Percentiles rank a stretch among this genome's conserved stretches.
These are phyloP conservation scores for Boeremia exigua DNA, from an alignment of 2,329 filamentous ascomycete species.

Conservation along the genomic window DNA sequence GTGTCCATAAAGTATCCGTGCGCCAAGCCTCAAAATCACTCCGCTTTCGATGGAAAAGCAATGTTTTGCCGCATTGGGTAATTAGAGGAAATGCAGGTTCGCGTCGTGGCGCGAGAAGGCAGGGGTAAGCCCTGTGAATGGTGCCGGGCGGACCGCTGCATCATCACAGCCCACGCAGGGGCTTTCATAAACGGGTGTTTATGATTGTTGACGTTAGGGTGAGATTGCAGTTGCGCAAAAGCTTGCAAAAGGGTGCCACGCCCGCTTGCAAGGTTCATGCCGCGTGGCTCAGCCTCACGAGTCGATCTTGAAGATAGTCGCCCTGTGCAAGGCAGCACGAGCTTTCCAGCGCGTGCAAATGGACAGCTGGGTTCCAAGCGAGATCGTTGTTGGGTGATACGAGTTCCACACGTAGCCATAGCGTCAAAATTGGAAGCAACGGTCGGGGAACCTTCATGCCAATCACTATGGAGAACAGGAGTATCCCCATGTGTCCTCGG, in stretches of 20 bases:
- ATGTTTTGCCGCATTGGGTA: slow-evolving; percentile 7
- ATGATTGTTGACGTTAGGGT: not conserved
- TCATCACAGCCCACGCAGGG: not conserved
- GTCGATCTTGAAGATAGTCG: not conserved
- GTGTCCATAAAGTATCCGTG: slow-evolving; percentile 11
- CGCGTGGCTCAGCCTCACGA: not conserved
- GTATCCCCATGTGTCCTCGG: slow-evolving; percentile 6
- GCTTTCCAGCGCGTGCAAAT: slow-evolving; percentile 2
- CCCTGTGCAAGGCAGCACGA: not conserved
- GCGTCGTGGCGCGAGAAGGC: slow-evolving; percentile 2
- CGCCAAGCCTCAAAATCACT: slow-evolving; percentile 19
- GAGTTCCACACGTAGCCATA: slow-evolving; percentile 4
- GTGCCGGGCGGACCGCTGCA: slow-evolving; percentile 13
- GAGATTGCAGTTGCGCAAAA: slow-evolving; percentile 7
- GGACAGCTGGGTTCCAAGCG: not conserved
- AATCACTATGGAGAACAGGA: slow-evolving; percentile 1
- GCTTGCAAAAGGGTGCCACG: not conserved
- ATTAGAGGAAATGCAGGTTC: not conserved
- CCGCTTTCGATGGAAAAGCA: slow-evolving; percentile 15
- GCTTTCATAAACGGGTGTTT: slow-evolving; percentile 5
- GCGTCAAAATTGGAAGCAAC: not conserved
- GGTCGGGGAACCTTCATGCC: slow-evolving; percentile 1
- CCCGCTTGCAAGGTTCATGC: not conserved
- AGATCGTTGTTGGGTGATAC: not conserved
- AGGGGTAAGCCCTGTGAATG: slow-evolving; percentile 15